Evolutionary conservation across 2,329 filamentous ascomycete species (phyloP).

Genomic region (Clonostachys chloroleuca): DNA sequence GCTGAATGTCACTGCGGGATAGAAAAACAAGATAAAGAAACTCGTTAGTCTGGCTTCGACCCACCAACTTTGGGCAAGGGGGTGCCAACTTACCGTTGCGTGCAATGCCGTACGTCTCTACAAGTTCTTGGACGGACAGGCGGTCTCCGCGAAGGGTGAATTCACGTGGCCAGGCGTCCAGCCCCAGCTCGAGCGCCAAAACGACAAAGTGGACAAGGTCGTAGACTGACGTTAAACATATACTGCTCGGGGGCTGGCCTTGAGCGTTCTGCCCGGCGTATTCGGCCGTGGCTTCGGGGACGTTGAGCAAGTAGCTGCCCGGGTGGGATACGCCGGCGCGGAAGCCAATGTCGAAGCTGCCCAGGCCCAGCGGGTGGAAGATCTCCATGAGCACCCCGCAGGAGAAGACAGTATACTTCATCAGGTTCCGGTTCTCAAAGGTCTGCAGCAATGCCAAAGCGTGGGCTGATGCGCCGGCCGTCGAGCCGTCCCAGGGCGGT

Average conservation of each 20-base stretch:
- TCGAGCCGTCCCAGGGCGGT: slow-evolving; percentile 18
- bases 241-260: slow-evolving; percentile 38
- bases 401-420: slow-evolving; percentile 67
- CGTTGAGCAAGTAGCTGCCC: slow-evolving; percentile 63
- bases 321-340: slow-evolving; percentile 49
- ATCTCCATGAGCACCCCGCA: slow-evolving; percentile 75
- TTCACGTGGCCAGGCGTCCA: slow-evolving; percentile 60
- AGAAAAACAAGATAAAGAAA: neutral
- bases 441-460: slow-evolving; percentile 53
- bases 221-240: slow-evolving; percentile 65
- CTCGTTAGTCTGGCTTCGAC: slow-evolving; percentile 1
- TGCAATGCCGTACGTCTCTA: slow-evolving; percentile 42
- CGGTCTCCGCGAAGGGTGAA: slow-evolving; percentile 66
- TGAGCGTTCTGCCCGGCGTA: slow-evolving; percentile 50
- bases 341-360: slow-evolving; percentile 50
- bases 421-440: slow-evolving; percentile 43
- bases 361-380: slow-evolving; percentile 64
- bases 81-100: slow-evolving; percentile 36
- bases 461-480: slow-evolving; percentile 39
- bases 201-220: slow-evolving; percentile 70
- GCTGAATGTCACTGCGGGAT: slow-evolving; percentile 28
- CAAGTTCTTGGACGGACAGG: slow-evolving; percentile 54
- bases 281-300: slow-evolving; percentile 52
- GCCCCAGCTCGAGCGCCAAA: slow-evolving; percentile 60
- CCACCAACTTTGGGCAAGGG: neutral